These are phyloP conservation scores for Gossypium laxum DNA, from an alignment of 441 rosid species.

Conservation along the genomic window DNA sequence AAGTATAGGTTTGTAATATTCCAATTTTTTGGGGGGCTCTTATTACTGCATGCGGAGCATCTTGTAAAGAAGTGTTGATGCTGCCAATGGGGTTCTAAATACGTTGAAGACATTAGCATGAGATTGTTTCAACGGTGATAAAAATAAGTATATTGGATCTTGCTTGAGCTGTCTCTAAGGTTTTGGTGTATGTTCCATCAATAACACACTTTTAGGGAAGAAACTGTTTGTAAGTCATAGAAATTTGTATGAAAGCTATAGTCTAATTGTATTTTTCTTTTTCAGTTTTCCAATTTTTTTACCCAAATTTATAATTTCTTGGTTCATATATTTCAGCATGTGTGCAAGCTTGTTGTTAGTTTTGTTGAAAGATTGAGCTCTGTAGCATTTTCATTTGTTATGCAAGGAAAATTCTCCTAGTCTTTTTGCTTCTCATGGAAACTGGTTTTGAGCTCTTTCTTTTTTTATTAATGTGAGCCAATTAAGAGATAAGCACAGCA, in stretches of 20 bases:
- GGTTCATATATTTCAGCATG: conserved; percentile 22
- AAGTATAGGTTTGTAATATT: conserved; percentile 26
- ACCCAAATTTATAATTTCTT: conserved; percentile 16
- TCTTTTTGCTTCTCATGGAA: neutral
- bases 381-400: conserved; percentile 13
- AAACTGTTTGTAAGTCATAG: conserved; percentile 17
- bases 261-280: conserved; percentile 4
- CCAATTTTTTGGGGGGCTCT: conserved; percentile 19
- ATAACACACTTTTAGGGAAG: conserved; percentile 30
- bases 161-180: conserved; percentile 13
- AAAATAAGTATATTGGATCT: neutral
- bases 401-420: neutral
- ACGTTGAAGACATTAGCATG: conserved; percentile 26
- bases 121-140: conserved; percentile 27
- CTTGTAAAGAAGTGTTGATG: conserved; percentile 43
- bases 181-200: conserved; percentile 29
- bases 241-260: neutral
- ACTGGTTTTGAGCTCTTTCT: neutral
- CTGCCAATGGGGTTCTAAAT: conserved; percentile 23
- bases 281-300: conserved; percentile 3
- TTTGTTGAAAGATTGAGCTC: conserved; percentile 19
- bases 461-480: too few species aligned
- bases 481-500: too few species aligned
- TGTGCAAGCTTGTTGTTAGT: conserved; percentile 24
- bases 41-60: conserved; percentile 44